phyloP scores from a whole-genome alignment of 768 basidiomycete genomes.

The Leucosporidium yakuticum region DNA sequence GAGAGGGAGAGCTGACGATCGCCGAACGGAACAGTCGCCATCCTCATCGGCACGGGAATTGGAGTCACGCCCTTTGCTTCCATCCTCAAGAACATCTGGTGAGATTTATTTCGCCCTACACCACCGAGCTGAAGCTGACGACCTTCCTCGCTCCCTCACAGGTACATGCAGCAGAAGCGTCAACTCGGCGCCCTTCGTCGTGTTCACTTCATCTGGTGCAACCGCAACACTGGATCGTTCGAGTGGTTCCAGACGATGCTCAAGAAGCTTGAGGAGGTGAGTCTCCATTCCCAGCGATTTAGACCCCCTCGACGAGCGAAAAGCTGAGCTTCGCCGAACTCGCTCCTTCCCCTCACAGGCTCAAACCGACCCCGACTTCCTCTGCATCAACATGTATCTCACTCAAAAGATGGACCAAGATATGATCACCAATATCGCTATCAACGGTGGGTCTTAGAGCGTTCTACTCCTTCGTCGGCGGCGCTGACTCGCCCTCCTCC shows the following conservation, averaged over 20 bases:
- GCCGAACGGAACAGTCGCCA: slow-evolving; percentile 76
- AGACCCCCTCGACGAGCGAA: neutral
- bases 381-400: slow-evolving; percentile 84
- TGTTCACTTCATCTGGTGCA: slow-evolving; percentile 70
- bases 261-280: slow-evolving; percentile 65
- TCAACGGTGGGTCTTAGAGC: slow-evolving; percentile 52
- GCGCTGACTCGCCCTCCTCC: neutral
- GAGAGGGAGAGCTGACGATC: slow-evolving; percentile 51
- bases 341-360: neutral
- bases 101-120: neutral
- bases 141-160: neutral
- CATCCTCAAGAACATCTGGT: slow-evolving; percentile 90
- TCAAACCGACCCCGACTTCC: slow-evolving; percentile 67
- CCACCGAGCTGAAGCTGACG: slow-evolving; percentile 1
- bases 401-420: slow-evolving; percentile 78
- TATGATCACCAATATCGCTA: slow-evolving; percentile 85
- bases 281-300: neutral
- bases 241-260: slow-evolving; percentile 92
- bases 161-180: slow-evolving; percentile 71
- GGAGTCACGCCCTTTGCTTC: slow-evolving; percentile 94
- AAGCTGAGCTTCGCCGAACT: too few relatives aligned
- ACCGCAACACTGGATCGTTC: slow-evolving; percentile 82
- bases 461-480: too few relatives aligned
- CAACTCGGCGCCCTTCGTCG: slow-evolving; percentile 71
- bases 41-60: slow-evolving; percentile 91